phyloP scores from a whole-genome alignment of 257 asterid genomes.

The Striga asiatica region DNA sequence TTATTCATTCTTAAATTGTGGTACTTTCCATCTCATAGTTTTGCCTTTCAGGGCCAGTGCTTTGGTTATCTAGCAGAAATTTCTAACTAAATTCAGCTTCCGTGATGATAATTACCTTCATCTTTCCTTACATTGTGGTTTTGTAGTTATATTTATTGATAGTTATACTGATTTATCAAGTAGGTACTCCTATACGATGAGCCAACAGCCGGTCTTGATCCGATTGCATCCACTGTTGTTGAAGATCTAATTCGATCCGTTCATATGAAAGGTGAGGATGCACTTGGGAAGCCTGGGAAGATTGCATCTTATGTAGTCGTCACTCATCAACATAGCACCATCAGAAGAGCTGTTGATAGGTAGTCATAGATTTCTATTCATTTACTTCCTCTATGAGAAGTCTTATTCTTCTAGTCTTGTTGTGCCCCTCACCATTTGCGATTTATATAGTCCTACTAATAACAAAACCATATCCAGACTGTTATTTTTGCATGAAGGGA shows the following conservation, averaged over 20 bases:
- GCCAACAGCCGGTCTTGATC: conserved; percentile 99
- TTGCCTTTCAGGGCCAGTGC: background rate
- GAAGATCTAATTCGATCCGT: conserved; percentile 98
- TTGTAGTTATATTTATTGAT: too few relatives aligned
- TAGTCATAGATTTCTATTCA: conserved; percentile 19
- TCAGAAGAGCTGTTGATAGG: conserved; percentile 96
- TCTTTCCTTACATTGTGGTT: background rate
- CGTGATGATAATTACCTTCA: background rate
- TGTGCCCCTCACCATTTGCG: conserved; percentile 6
- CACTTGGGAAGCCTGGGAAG: conserved; percentile 78
- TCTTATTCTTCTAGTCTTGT: background rate
- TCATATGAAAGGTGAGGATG: conserved; percentile 79
- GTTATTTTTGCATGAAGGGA: conserved; percentile 78
- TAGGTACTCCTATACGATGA: conserved; percentile 96
- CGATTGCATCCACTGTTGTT: conserved; percentile 96
- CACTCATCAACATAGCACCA: conserved; percentile 98
- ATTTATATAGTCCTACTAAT: conserved; percentile 8
- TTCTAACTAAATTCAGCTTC: background rate
- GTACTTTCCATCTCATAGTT: background rate
- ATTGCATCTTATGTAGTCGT: conserved; percentile 90
- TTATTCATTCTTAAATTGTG: too few relatives aligned
- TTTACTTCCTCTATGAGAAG: conserved; percentile 1
- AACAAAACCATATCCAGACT: conserved; percentile 34
- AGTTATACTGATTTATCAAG: too few relatives aligned
- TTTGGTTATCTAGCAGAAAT: background rate